Conservation (phyloP, 192 early-diverging fungal genomes). For the Backusella luteola region DNA sequence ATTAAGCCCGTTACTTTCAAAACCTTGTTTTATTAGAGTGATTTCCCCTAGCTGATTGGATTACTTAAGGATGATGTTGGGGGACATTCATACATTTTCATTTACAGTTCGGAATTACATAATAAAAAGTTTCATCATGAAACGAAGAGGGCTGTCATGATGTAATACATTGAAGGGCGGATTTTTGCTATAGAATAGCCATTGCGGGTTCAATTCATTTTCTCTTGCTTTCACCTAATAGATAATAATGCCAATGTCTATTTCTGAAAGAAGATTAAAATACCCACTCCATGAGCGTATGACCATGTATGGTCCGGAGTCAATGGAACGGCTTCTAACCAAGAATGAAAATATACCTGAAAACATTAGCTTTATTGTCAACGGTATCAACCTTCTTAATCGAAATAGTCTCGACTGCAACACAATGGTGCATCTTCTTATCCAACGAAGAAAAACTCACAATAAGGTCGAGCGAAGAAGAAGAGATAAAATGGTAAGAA, state of each 20-base stretch:
- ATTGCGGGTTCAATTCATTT: neutral
- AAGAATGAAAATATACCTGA: neutral
- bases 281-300: neutral
- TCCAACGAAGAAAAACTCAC: neutral
- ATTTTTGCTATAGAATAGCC: neutral
- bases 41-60: neutral
- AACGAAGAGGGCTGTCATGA: neutral
- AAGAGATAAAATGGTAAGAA: neutral
- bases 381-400: neutral
- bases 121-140: neutral
- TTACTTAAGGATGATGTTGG: neutral
- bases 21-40: neutral
- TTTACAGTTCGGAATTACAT: neutral
- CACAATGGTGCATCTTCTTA: neutral
- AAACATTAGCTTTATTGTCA: neutral
- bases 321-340: neutral
- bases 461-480: neutral
- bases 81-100: neutral
- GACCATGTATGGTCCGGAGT: neutral
- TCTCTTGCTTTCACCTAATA: neutral
- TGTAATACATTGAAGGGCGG: neutral
- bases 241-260: neutral
- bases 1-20: neutral
- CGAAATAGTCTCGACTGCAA: neutral
- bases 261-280: neutral